Percentiles rank a stretch among this genome's conserved stretches.
Evolutionary conservation across 139 green algal genomes (phyloP).

Genomic region (Chlamydomonas applanata): DNA sequence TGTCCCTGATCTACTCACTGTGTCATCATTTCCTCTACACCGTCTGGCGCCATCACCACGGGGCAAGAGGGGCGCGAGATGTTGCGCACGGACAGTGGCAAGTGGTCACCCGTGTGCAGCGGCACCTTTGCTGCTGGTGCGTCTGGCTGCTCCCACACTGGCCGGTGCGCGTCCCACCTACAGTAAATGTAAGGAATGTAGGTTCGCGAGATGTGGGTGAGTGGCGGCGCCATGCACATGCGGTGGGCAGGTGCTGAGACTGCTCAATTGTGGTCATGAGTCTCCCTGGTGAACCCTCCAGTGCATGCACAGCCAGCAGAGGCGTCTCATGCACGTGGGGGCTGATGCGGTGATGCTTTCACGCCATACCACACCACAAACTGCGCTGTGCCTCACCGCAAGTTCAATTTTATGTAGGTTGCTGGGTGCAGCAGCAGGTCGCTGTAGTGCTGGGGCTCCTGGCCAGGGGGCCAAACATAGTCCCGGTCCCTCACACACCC

Average conservation of each 20-base stretch:
- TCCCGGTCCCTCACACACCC: not conserved
- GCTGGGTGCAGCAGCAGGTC: slow-evolving; percentile 18
- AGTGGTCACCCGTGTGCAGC: not conserved
- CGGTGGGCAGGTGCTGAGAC: not conserved
- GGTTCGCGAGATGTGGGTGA: too few relatives aligned
- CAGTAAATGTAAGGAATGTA: not conserved
- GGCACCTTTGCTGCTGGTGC: not conserved
- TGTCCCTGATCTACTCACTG: too few relatives aligned
- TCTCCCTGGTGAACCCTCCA: not conserved
- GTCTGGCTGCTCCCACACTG: not conserved
- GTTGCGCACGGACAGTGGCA: slow-evolving; percentile 20
- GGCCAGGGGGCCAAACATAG: slow-evolving; percentile 12
- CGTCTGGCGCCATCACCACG: slow-evolving; percentile 22
- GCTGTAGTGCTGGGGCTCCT: slow-evolving; percentile 14
- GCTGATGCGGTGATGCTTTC: too few relatives aligned
- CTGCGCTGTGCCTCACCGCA: too few relatives aligned
- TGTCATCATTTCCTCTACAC: not conserved
- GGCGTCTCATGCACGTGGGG: not conserved
- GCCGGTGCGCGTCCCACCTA: slow-evolving; percentile 13
- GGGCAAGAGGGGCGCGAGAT: slow-evolving; percentile 23
- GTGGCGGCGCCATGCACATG: not conserved
- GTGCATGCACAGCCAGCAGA: not conserved
- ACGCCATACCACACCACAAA: too few relatives aligned
- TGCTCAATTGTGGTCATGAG: not conserved
- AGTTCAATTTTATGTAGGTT: slow-evolving; percentile 17